Evolutionary conservation across 768 basidiomycete species (phyloP).

Genomic region (Candolleomyces eurysporus): DNA sequence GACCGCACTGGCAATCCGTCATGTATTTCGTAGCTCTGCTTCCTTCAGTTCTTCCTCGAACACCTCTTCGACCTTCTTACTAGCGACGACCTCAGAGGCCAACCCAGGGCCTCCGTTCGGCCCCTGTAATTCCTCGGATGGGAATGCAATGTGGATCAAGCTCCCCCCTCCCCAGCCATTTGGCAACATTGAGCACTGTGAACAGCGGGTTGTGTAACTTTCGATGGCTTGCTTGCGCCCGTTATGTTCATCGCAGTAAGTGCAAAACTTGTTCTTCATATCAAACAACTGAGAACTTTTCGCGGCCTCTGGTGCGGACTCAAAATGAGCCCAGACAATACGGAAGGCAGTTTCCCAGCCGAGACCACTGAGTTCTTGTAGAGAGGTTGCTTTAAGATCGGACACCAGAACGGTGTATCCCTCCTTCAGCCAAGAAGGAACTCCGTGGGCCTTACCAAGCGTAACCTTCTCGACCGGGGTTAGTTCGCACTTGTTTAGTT

Average conservation of each 20-base stretch:
- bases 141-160: neutral
- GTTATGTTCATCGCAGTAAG: no score
- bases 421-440: slow-evolving; percentile 1
- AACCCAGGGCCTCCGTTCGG: neutral
- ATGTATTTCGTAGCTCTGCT: neutral
- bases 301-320: no score
- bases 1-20: no score
- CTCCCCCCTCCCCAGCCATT: neutral
- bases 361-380: neutral
- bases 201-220: no score
- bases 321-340: neutral
- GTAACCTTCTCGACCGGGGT: neutral
- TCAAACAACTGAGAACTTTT: neutral
- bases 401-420: neutral
- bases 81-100: neutral
- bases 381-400: neutral
- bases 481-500: neutral
- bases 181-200: neutral
- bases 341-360: slow-evolving; percentile 1
- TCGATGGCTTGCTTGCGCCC: no score
- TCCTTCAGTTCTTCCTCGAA: slow-evolving; percentile 2
- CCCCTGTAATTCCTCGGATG: neutral
- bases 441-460: neutral
- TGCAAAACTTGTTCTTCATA: neutral
- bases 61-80: neutral